Base-by-base conservation (phyloP, 2,329 filamentous ascomycete species). In the Cercospora canescens region DNA sequence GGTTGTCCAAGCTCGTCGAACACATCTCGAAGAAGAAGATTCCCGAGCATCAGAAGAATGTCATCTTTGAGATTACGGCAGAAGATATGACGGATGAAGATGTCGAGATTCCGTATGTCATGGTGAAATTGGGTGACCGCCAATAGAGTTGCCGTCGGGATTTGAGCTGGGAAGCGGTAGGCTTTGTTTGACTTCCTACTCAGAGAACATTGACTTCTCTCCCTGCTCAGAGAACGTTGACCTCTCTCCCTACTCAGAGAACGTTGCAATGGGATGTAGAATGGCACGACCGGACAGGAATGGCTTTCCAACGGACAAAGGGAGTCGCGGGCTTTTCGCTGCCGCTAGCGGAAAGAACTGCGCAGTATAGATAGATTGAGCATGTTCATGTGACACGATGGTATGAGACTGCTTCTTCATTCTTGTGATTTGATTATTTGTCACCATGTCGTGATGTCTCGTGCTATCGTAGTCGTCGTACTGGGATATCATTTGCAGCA, bases 71-170 rank as follows among this genome's bases (percentile, higher is more conserved):
- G 83, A 91, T 97, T 71, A 96, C 95, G 6, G 92, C 91, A 0
- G 94, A 98, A 78, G 95, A 98, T 76, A 83, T 88, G 76, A 89
- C 88, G 3, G 94, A 91, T 69, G 93, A 98, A 81, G 95, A 99
- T 78, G 94, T 98, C 1, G 95, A 99, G 81, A 91, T 98, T 71
- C 95, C 95, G 4, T 98, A 97, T 79, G 92, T 98, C 75, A 96
- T 94, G 88, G 88, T 97, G 71, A 94, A 90, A 83, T 82, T 93
- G 70, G 76, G 59, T 24, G 48, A 62, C 5, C 50, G 80, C 66
- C 82, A 84, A 74, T 82, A 69, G 60, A 60, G 18, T 30, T 32
- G 28, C 45, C 18, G 14, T 56, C 21, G 30, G 21, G 30, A n/a
- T 5, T 21, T 3, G 24, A 21, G 4, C 45, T 16, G 24, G 52